Evolutionary conservation across 2,329 filamentous ascomycete species (phyloP), one percentile per base, ranked within the genome.

Genomic region (Diplodia sapinea): DNA sequence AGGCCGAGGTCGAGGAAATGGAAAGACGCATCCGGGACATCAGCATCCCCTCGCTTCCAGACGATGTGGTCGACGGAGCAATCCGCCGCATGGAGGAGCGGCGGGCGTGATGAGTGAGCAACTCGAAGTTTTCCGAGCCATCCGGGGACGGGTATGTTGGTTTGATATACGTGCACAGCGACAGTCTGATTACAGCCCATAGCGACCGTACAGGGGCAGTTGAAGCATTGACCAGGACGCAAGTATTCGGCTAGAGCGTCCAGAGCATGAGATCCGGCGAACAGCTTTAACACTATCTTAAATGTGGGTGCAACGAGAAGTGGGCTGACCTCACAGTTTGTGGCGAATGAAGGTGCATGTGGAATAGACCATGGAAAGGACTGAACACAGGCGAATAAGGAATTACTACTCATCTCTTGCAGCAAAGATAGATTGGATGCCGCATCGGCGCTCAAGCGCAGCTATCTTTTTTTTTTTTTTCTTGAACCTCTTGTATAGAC

Each of bases 51-150:
- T 51, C 65, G 5, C 55, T 67, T 50, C 62, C 57, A 0, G 55
- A 59, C 15, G 65, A 71, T 12, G 68, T 67, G n/a, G 38, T 68
- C 15, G 66, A 68, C 9, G 64, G 15, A 57, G 63, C 66, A 11
- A 33, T 64, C 50, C 49, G 55, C 11, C 70, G 68, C 13, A 56
- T 69, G 50, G 67, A 64, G 40, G 43, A 50, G 66, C 68, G 66
- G 31, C 56, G 66, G 4, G 26, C 51, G 6, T 65, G 29, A 50
- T 50, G 9, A 33, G 38, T 26, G 26, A 26, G 26, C 23, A 59
- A 9, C 9, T 20, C 40, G 29, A 12, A 62, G 23, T 23, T 40
- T 12, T 17, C 13, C n/a, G 43, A 47, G 43, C 9, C 7, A 20
- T 47, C 43, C 20, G 17, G 9, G 9, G 36, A 38, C 36, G 36